Conservation (phyloP, 768 basidiomycete species). For the Tubosaeta sp. region DNA sequence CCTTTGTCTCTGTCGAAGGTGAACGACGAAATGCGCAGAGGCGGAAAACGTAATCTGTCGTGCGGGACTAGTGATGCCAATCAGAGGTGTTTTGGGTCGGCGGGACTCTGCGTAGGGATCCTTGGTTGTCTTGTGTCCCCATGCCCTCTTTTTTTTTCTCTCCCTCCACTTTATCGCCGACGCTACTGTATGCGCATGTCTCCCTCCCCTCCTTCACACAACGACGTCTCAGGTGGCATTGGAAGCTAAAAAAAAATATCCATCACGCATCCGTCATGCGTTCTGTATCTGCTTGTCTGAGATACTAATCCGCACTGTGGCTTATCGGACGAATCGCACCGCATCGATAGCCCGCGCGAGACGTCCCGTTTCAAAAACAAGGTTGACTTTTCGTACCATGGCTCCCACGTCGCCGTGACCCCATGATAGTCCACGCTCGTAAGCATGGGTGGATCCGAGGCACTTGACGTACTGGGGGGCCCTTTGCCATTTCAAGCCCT, state of each 20-base stretch:
- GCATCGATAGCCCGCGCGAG: not conserved
- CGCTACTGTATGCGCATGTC: not conserved
- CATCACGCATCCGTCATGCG: no score
- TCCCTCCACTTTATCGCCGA: not conserved
- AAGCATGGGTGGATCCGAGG: not conserved
- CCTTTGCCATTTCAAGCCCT: not conserved
- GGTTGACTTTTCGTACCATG: not conserved
- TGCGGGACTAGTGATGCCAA: not conserved
- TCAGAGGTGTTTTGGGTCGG: not conserved
- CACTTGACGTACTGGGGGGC: not conserved
- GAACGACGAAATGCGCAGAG: constrained; percentile 29
- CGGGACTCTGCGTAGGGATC: not conserved
- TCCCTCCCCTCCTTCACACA: not conserved
- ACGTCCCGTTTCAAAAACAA: not conserved
- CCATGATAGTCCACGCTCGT: not conserved
- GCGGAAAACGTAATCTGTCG: constrained; percentile 6
- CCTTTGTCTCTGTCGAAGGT: constrained; percentile 32
- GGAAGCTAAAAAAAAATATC: not conserved
- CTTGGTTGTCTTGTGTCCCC: not conserved
- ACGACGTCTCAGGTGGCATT: not conserved
- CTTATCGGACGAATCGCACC: not conserved
- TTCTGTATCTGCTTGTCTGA: not conserved
- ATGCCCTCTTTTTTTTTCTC: not conserved
- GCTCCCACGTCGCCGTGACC: not conserved
- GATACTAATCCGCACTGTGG: not conserved